Evolutionary conservation across 768 basidiomycete genomes (phyloP).

Genomic region (Pleurotus tuoliensis): DNA sequence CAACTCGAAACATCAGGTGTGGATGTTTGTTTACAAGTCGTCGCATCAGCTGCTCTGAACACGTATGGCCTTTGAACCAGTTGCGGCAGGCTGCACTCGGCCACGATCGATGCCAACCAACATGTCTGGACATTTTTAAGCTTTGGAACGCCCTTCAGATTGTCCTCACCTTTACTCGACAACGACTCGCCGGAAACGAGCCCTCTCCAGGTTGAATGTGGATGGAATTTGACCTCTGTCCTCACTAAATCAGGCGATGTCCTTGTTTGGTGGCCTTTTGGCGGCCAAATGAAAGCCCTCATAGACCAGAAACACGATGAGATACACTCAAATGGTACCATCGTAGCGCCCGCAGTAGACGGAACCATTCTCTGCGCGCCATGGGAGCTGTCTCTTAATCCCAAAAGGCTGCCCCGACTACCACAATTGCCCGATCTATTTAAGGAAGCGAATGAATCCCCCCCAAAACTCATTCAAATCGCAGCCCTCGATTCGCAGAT

Average conservation of each 20-base stretch:
- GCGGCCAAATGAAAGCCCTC: slow-evolving; percentile 34
- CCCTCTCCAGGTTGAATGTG: slow-evolving; percentile 67
- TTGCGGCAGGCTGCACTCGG: slow-evolving; percentile 74
- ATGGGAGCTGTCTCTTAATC: slow-evolving; percentile 56
- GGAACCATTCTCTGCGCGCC: slow-evolving; percentile 54
- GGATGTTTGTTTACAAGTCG: background rate
- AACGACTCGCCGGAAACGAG: slow-evolving; percentile 35
- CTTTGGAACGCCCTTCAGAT: slow-evolving; percentile 76
- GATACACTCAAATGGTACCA: slow-evolving; percentile 41
- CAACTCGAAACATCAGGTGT: slow-evolving; percentile 66
- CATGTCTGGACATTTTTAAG: slow-evolving; percentile 72
- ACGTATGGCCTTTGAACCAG: slow-evolving; percentile 30
- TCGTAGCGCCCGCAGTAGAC: slow-evolving; percentile 30
- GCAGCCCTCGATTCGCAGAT: slow-evolving; percentile 73
- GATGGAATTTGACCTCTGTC: slow-evolving; percentile 76
- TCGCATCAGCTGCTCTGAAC: background rate
- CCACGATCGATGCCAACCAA: slow-evolving; percentile 54
- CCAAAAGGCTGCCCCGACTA: slow-evolving; percentile 54
- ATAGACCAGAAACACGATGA: slow-evolving; percentile 35
- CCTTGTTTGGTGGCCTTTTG: slow-evolving; percentile 71
- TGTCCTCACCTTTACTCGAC: slow-evolving; percentile 45
- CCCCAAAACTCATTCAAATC: slow-evolving; percentile 59
- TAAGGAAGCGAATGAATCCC: slow-evolving; percentile 19
- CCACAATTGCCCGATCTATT: slow-evolving; percentile 55
- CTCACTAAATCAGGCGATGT: slow-evolving; percentile 72